Percentiles rank a stretch among this genome's conserved stretches.
These are phyloP conservation scores for Suillus americanus DNA, from an alignment of 768 basidiomycete species.

Conservation along the genomic window DNA sequence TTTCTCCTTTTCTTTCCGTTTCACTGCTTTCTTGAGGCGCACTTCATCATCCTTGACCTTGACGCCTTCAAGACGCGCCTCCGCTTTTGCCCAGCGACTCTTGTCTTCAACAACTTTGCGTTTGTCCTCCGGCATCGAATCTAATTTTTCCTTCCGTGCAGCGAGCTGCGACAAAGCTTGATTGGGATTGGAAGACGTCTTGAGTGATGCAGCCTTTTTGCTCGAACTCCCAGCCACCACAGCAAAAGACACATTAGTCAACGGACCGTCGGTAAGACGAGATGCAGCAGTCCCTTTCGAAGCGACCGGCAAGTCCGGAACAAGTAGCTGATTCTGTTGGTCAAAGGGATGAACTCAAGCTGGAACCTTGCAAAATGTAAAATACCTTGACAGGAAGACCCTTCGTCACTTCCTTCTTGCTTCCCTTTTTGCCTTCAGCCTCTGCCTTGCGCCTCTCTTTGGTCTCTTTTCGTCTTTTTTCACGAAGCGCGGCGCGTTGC, in stretches of 20 bases:
- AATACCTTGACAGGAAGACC: conserved; percentile 35
- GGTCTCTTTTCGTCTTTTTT: conserved; percentile 81
- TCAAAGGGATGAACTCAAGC: neutral
- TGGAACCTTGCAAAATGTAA: neutral
- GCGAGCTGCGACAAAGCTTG: conserved; percentile 76
- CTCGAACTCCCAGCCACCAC: conserved; percentile 48
- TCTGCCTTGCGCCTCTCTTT: conserved; percentile 76
- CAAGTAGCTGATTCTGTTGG: conserved; percentile 66
- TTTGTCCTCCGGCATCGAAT: conserved; percentile 78
- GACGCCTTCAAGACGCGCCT: conserved; percentile 82
- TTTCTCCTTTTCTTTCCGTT: conserved; percentile 91
- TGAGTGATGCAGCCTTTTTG: conserved; percentile 54
- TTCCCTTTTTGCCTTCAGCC: conserved; percentile 54
- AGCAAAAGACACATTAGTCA: conserved; percentile 74
- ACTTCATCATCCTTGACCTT: conserved; percentile 89
- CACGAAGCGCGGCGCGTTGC: conserved; percentile 80
- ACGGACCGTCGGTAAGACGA: conserved; percentile 34
- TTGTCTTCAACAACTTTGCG: conserved; percentile 51
- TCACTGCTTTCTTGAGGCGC: conserved; percentile 88
- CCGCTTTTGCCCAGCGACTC: conserved; percentile 89
- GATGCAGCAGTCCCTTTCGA: conserved; percentile 14
- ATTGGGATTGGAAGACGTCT: conserved; percentile 50
- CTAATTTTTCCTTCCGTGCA: conserved; percentile 75
- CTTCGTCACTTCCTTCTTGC: conserved; percentile 35
- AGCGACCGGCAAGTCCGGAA: conserved; percentile 46